Evolutionary conservation across 1,284 basidiomycete genomes (phyloP).

Genomic region (Phellopilus nigrolimitatus): DNA sequence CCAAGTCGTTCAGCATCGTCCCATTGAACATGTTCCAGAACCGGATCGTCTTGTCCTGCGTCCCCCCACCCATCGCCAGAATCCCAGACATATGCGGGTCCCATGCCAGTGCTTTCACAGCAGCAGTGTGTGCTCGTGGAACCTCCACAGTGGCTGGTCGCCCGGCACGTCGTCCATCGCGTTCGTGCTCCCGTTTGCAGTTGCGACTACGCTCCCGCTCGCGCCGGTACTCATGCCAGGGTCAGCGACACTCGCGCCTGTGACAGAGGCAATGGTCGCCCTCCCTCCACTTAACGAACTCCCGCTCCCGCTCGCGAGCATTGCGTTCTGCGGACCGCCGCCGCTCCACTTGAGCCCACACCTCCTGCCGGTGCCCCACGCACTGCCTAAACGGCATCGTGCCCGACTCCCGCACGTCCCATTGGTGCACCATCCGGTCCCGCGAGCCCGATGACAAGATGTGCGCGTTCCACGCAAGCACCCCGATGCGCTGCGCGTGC

Average conservation of each 20-base stretch:
- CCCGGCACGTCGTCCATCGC: conserved; percentile 39
- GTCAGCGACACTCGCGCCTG: conserved; percentile 56
- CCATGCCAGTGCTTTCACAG: conserved; percentile 98
- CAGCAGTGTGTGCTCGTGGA: conserved; percentile 95
- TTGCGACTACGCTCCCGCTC: conserved; percentile 19
- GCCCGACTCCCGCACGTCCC: conserved; percentile 78
- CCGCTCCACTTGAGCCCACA: conserved; percentile 94
- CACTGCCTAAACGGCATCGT: conserved; percentile 74
- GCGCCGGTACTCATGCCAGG: conserved; percentile 25
- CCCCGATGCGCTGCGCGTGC: conserved; percentile 86
- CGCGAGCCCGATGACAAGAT: conserved; percentile 89
- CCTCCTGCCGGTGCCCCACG: conserved; percentile 88
- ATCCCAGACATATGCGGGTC: conserved; percentile 92
- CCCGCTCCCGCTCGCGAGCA: conserved; percentile 93
- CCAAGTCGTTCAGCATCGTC: conserved; percentile 77
- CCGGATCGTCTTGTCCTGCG: conserved; percentile 94
- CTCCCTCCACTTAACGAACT: no score
- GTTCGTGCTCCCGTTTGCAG: no score
- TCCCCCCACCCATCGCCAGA: conserved; percentile 93
- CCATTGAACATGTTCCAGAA: conserved; percentile 97
- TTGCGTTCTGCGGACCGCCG: conserved; percentile 51
- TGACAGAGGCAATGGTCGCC: no score
- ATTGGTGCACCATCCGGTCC: conserved; percentile 87
- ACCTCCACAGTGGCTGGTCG: conserved; percentile 80
- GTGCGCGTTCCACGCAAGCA: conserved; percentile 90